phyloP scores from a whole-genome alignment of 495 filamentous ascomycete genomes.

The Lindgomyces ingoldianus region DNA sequence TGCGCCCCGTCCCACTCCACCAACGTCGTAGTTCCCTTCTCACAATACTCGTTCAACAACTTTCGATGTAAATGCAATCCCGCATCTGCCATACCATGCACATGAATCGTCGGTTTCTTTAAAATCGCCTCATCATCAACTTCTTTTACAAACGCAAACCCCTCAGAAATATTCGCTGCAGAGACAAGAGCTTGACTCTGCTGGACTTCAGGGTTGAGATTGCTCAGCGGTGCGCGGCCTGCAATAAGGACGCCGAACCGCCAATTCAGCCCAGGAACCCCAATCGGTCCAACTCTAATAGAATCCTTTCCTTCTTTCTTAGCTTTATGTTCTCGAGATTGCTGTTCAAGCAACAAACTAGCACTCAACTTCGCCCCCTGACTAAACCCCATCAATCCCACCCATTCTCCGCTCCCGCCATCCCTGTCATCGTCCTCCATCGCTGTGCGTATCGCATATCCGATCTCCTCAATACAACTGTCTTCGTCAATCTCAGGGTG shows the following conservation, averaged over 20 bases:
- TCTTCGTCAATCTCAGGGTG: slow-evolving; percentile 50
- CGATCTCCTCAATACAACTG: slow-evolving; percentile 43
- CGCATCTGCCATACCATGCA: slow-evolving; percentile 61
- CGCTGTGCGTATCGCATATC: slow-evolving; percentile 41
- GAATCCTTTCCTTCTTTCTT: slow-evolving; percentile 7
- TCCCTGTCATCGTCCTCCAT: slow-evolving; percentile 46
- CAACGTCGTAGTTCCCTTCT: slow-evolving; percentile 47
- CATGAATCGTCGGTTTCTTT: slow-evolving; percentile 62
- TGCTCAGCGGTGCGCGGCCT: slow-evolving; percentile 57
- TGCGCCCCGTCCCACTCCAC: slow-evolving; percentile 66
- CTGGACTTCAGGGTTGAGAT: slow-evolving; percentile 39
- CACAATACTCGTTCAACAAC: slow-evolving; percentile 55
- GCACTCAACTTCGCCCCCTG: slow-evolving; percentile 64
- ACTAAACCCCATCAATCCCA: slow-evolving; percentile 56
- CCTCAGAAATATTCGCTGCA: slow-evolving; percentile 45
- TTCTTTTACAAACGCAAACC: slow-evolving; percentile 41
- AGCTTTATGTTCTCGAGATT: slow-evolving; percentile 40
- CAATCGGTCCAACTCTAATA: slow-evolving; percentile 31
- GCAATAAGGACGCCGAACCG: slow-evolving; percentile 56
- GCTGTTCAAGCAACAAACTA: slow-evolving; percentile 49
- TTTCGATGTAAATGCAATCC: slow-evolving; percentile 56
- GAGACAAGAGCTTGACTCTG: slow-evolving; percentile 35
- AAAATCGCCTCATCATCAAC: slow-evolving; percentile 41
- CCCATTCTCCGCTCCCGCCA: slow-evolving; percentile 56
- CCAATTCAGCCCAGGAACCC: slow-evolving; percentile 35